Percentiles rank a stretch among this genome's conserved stretches.
Evolutionary conservation across 2,329 filamentous ascomycete genomes (phyloP).

Genomic region (Raffaelea albimanens): DNA sequence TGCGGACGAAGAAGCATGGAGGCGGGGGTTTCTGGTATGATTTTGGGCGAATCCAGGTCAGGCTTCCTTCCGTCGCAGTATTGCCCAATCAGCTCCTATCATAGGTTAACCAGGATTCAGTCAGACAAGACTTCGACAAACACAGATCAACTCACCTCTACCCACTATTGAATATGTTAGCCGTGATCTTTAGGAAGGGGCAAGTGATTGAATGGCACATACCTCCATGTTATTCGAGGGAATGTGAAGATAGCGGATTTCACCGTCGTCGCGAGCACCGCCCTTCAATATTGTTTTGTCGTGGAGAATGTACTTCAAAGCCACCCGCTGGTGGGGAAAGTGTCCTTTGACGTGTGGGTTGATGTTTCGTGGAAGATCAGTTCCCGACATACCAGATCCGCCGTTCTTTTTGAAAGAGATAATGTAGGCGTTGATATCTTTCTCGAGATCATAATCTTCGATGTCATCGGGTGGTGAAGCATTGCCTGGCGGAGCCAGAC

Average conservation of each 20-base stretch:
- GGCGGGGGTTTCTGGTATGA: slow-evolving; percentile 7
- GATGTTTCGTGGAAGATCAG: neutral
- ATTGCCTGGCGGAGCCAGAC: neutral
- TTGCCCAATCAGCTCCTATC: slow-evolving; percentile 18
- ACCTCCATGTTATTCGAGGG: slow-evolving; percentile 16
- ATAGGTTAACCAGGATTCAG: neutral
- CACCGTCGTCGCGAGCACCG: neutral
- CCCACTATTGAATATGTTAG: slow-evolving; percentile 14
- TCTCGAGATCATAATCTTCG: slow-evolving; percentile 2
- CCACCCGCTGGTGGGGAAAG: slow-evolving; percentile 1
- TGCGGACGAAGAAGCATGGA: slow-evolving; percentile 19
- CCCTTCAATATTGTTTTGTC: neutral
- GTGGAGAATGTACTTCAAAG: neutral
- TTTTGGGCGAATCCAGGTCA: slow-evolving; percentile 1
- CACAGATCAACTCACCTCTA: slow-evolving; percentile 17
- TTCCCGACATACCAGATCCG: neutral
- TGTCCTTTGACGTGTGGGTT: neutral
- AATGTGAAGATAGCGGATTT: slow-evolving; percentile 13
- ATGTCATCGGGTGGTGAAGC: neutral
- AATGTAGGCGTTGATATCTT: slow-evolving; percentile 6
- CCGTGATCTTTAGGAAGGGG: too few species aligned
- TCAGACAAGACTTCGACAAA: too few species aligned
- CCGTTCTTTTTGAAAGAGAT: neutral
- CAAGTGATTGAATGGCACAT: neutral
- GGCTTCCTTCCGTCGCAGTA: slow-evolving; percentile 12